Base-by-base conservation (phyloP, 2,329 filamentous ascomycete genomes). In the Colletotrichum higginsianum region DNA sequence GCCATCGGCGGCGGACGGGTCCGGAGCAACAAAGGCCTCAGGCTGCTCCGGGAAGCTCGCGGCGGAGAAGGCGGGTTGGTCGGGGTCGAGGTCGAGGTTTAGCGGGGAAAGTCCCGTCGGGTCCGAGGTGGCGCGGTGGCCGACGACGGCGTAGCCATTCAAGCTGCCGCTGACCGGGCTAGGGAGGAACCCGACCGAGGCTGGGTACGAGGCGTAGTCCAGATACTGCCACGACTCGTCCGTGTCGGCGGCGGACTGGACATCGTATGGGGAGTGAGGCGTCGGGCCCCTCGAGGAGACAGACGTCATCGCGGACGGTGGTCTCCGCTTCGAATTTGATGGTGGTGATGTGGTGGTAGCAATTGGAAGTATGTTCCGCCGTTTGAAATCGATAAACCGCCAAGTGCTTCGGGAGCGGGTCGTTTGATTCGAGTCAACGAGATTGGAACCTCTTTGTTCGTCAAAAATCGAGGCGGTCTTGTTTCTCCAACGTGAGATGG, bases 141-240 rank as follows among this genome's bases (percentile, higher is more conserved):
- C 82, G 57, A 89, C 78, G 53, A 89, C 78, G 15, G 82, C 82
- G 78, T 85, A 89, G 26, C 87, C 87, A 47, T 82, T 84, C 74
- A 89, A 77, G 71, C 87, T 89, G 16, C 84, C 83, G 74, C 83
- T 87, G 13, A 83, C 84, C 6, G 88, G 87, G 73, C 87, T 88
- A 35, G 85, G 83, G 21, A 86, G 79, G 71, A 88, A 86, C 21
- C 82, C 84, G 12, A 84, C 79, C 0, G 84, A 82, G 18, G 82
- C 82, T 38, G 76, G 78, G 67, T 78, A 75, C 58, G 78, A 78
- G 42, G 80, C 76, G 67, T 81, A 80, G 69, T 84, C 81, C 70
- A 85, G 77, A 55, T 83, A 82, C 61, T 85, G 82, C 84, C 85
- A 86, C 64, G 83, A 82, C 66, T 86, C 84, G 50, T 86, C 84